Percentiles rank a stretch among this genome's conserved stretches.
phyloP scores from a whole-genome alignment of 208 protist genomes.

The Novymonas esmeraldas region DNA sequence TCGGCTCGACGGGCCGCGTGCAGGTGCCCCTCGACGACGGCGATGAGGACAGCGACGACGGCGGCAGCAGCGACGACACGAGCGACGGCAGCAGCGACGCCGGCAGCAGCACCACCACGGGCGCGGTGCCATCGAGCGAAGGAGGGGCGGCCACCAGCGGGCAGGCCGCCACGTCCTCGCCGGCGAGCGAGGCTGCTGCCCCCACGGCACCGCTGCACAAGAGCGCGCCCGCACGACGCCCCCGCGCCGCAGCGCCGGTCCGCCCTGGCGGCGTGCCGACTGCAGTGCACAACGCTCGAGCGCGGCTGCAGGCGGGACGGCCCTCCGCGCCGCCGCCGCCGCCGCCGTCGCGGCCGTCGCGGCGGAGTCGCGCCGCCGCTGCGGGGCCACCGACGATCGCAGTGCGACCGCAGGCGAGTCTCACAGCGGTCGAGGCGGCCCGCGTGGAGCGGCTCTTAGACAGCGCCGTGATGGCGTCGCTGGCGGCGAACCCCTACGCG shows the following conservation, averaged over 20 bases:
- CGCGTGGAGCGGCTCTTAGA: constrained; percentile 52
- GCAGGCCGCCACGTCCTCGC: not conserved
- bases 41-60: not conserved
- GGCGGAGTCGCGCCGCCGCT: not conserved
- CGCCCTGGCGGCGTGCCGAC: not conserved
- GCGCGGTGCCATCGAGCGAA: not conserved
- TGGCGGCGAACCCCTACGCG: constrained; percentile 38
- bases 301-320: not conserved
- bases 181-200: not conserved
- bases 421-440: constrained; percentile 37
- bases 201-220: not conserved
- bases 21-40: constrained; percentile 65
- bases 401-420: constrained; percentile 20
- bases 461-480: constrained; percentile 11
- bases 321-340: not conserved
- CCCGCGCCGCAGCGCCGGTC: not conserved
- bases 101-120: too few relatives aligned
- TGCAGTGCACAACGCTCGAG: not conserved
- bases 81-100: too few relatives aligned
- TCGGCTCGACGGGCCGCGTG: constrained; percentile 47
- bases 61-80: too few relatives aligned
- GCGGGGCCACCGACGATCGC: not conserved
- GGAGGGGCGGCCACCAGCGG: too few relatives aligned
- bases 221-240: not conserved
- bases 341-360: not conserved